Evolutionary conservation across 2,329 filamentous ascomycete species (phyloP).

Genomic region (Daldinia eschscholtzii): DNA sequence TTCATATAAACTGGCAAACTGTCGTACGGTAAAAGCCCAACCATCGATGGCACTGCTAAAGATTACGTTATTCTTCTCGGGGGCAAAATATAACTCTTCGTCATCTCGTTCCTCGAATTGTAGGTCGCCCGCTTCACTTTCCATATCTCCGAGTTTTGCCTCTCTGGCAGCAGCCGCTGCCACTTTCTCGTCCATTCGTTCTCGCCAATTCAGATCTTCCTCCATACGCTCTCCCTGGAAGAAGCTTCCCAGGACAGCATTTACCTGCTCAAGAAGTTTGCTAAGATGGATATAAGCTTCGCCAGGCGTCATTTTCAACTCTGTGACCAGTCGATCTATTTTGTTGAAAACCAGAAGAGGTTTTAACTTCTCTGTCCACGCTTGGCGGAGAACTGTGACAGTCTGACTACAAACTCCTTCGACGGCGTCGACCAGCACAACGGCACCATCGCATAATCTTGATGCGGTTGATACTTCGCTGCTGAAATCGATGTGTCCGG

Average conservation of each 20-base stretch:
- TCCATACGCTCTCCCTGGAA: slow-evolving; percentile 99
- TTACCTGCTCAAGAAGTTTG: slow-evolving; percentile 93
- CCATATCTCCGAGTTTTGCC: slow-evolving; percentile 60
- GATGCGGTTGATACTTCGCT: slow-evolving; percentile 98
- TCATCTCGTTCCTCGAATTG: slow-evolving; percentile 93
- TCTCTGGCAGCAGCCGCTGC: slow-evolving; percentile 77
- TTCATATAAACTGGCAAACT: slow-evolving; percentile 94
- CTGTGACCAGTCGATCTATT: slow-evolving; percentile 93
- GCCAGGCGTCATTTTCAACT: slow-evolving; percentile 90
- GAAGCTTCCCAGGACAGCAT: slow-evolving; percentile 96
- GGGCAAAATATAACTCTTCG: slow-evolving; percentile 97
- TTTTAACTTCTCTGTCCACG: slow-evolving; percentile 95
- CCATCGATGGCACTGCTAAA: slow-evolving; percentile 98
- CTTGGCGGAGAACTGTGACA: slow-evolving; percentile 93
- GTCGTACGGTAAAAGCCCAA: slow-evolving; percentile 97
- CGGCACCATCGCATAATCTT: slow-evolving; percentile 90
- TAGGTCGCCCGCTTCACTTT: slow-evolving; percentile 68
- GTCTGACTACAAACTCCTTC: slow-evolving; percentile 99
- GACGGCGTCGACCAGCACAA: slow-evolving; percentile 95
- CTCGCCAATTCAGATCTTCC: slow-evolving; percentile 95
- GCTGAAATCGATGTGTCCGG: slow-evolving; percentile 98
- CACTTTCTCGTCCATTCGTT: slow-evolving; percentile 88
- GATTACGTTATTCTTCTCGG: slow-evolving; percentile 98
- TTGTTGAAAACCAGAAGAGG: slow-evolving; percentile 98
- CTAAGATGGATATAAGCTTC: slow-evolving; percentile 92